Base-by-base conservation (phyloP, 2,329 filamentous ascomycete genomes). In the Ceratocystis smalleyi region DNA sequence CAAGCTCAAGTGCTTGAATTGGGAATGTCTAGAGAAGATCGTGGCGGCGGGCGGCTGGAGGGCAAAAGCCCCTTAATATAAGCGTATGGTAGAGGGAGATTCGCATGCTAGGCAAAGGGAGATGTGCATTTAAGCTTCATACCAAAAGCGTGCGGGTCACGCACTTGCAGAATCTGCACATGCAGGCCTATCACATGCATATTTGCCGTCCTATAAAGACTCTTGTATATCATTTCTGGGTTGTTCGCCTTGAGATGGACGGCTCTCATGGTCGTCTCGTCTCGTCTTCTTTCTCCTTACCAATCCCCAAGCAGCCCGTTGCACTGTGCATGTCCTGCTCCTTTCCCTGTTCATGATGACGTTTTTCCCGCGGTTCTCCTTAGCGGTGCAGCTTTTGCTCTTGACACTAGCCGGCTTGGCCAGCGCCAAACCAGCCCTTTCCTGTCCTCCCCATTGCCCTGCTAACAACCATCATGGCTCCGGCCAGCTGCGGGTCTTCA, bases 401-500 rank as follows among this genome's bases (percentile, higher is more conserved):
- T 30, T 57, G 27, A 32, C 54, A 35, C 54, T 57, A 17, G 24
- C 54, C 8, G 17, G 27, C 27, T 30, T 24, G 54, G 19, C 30
- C 27, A 19, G 15, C 4, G 54, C 54, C 54, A 57, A 57, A 8
- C 54, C 54, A 19, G 32, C 19, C 7, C 54, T 57, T 5, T 27
- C 54, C 7, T 35, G 15, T 57, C 54, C 17, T 24, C 15, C 2
- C 54, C 8, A 12, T 30, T 57, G 54, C 54, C 8, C 3, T n/a
- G 30, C 15, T 24, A 51, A n/a, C 17, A 47, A 43, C 30, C 5
- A 49, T n/a, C 2, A 27, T 22, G 6, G 35, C 10, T 15, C 35
- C 6, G 24, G 60, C 19, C 45, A 67, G 5, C 64, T 32, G n/a
- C 59, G 51, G 3, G 30, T 27, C 19, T 74, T 72, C 45, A 69